Evolutionary conservation across 139 green algal species (phyloP).

Genomic region (Chlorella ohadii): DNA sequence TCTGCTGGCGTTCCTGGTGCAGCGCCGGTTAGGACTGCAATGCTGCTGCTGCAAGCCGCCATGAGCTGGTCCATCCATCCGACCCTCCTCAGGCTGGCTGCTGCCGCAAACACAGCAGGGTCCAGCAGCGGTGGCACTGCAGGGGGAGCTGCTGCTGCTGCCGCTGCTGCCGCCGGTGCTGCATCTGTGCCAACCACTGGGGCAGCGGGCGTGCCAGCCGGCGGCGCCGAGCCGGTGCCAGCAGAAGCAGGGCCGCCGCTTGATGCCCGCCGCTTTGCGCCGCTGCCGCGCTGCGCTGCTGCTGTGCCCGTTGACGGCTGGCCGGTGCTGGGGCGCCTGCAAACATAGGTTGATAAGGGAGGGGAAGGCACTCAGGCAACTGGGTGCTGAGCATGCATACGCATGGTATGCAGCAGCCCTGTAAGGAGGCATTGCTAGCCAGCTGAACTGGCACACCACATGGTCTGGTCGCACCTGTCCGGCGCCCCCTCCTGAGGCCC

Average conservation of each 20-base stretch:
- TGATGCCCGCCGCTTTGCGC: conserved; percentile 2
- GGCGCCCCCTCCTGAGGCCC: not conserved
- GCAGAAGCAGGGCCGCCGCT: too few species aligned
- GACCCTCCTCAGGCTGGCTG: conserved; percentile 1
- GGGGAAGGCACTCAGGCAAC: too few species aligned
- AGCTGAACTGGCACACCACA: not conserved
- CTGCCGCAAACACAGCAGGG: conserved; percentile 27
- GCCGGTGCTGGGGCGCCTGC: not conserved
- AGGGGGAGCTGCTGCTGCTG: not conserved
- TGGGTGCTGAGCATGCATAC: not conserved
- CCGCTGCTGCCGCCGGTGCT: not conserved
- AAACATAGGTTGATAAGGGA: not conserved
- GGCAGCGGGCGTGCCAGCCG: not conserved
- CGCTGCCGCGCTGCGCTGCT: not conserved
- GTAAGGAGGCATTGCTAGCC: not conserved
- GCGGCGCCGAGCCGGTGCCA: too few species aligned
- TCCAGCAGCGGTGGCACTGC: not conserved
- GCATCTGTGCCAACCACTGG: too few species aligned
- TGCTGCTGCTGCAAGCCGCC: conserved; percentile 16
- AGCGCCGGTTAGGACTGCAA: not conserved
- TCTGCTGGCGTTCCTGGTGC: not conserved
- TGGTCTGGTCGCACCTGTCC: not conserved
- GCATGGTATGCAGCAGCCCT: not conserved
- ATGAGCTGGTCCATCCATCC: not conserved
- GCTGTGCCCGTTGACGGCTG: not conserved